Evolutionary conservation across 306 rosid species (phyloP).

Genomic region (Sphenostylis stenocarpa): DNA sequence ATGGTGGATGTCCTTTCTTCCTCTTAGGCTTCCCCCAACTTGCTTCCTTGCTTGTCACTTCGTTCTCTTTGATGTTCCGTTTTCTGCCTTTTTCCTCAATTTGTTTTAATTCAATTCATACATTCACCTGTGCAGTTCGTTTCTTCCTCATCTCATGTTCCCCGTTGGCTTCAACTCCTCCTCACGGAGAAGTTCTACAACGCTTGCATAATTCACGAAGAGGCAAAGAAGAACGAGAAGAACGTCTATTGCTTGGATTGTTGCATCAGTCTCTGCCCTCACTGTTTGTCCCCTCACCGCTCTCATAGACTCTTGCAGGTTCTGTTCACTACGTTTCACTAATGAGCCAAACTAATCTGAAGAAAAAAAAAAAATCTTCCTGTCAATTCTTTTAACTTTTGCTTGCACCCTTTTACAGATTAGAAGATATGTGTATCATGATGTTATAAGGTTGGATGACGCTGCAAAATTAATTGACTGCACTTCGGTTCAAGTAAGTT

Average conservation of each 20-base stretch:
- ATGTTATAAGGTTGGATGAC: conserved; percentile 78
- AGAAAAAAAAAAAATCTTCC: neutral
- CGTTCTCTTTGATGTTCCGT: neutral
- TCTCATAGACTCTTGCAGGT: conserved; percentile 91
- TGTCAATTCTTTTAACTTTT: neutral
- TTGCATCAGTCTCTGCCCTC: conserved; percentile 87
- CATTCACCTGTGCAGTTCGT: conserved; percentile 25
- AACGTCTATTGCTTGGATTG: conserved; percentile 90
- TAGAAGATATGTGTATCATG: conserved; percentile 82
- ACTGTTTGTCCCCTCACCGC: conserved; percentile 71
- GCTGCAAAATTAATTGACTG: conserved; percentile 79
- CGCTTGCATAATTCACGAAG: conserved; percentile 88
- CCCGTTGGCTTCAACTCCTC: conserved; percentile 77
- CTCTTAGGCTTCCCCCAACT: neutral
- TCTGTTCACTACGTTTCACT: neutral
- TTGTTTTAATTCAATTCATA: neutral
- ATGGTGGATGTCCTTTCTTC: neutral
- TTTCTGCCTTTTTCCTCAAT: too few relatives aligned
- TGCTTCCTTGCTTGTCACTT: neutral
- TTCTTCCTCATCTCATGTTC: conserved; percentile 46
- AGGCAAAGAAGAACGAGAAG: conserved; percentile 84
- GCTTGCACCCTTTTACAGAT: conserved; percentile 46
- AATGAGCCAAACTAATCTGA: neutral
- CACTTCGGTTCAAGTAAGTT: conserved; percentile 73
- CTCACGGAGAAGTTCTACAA: conserved; percentile 85